Evolutionary conservation across 805 yeast genomes (phyloP).

Genomic region (Wickerhamiella spandovensis): DNA sequence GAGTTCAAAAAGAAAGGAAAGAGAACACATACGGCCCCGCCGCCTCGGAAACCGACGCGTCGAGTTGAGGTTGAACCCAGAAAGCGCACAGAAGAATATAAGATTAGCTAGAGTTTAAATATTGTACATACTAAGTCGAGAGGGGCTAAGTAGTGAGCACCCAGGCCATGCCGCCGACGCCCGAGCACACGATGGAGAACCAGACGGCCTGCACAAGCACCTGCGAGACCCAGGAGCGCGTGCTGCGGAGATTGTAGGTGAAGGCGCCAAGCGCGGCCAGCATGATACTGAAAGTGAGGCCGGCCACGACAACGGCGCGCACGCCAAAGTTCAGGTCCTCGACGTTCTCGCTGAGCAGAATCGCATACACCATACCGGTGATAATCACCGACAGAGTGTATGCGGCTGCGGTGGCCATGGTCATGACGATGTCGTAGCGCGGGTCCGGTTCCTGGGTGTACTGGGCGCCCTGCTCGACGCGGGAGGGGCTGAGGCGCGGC

Average conservation of each 20-base stretch:
- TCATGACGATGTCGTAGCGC: slow-evolving; percentile 28
- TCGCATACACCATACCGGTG: slow-evolving; percentile 30
- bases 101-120: too few species aligned
- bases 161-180: slow-evolving; percentile 33
- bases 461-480: slow-evolving; percentile 2
- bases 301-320: slow-evolving; percentile 26
- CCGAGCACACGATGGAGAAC: slow-evolving; percentile 28
- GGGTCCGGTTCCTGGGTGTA: slow-evolving; percentile 7
- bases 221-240: slow-evolving; percentile 32
- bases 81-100: too few species aligned
- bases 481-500: slow-evolving; percentile 9
- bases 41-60: too few species aligned
- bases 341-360: slow-evolving; percentile 27
- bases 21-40: not conserved
- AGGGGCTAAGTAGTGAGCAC: slow-evolving; percentile 1
- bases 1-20: too few species aligned
- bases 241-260: slow-evolving; percentile 31
- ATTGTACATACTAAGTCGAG: not conserved
- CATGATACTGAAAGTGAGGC: slow-evolving; percentile 31
- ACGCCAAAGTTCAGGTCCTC: slow-evolving; percentile 18
- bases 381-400: slow-evolving; percentile 26
- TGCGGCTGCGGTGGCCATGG: slow-evolving; percentile 32
- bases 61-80: too few species aligned
- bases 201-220: slow-evolving; percentile 32
- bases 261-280: slow-evolving; percentile 33